These are phyloP conservation scores for Tylopilus cervinicoccineus DNA, from an alignment of 768 basidiomycete species.

Conservation along the genomic window DNA sequence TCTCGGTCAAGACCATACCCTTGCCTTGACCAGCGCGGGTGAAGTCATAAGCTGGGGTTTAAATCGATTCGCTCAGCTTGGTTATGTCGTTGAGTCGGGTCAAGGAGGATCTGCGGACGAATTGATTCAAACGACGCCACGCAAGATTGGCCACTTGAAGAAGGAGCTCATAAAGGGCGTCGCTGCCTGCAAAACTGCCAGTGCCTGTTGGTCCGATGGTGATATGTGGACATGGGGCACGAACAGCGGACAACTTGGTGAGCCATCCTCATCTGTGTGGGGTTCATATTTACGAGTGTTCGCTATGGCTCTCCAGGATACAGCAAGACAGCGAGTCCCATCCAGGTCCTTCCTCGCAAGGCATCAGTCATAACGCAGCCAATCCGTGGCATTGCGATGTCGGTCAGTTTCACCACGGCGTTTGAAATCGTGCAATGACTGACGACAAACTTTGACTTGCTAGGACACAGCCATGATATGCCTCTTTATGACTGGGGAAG, in stretches of 20 bases:
- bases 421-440: not conserved
- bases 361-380: slow-evolving; percentile 74
- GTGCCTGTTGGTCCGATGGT: slow-evolving; percentile 79
- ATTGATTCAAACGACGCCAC: slow-evolving; percentile 70
- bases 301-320: slow-evolving; percentile 49
- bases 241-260: slow-evolving; percentile 89
- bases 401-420: slow-evolving; percentile 43
- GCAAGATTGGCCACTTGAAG: slow-evolving; percentile 73
- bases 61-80: slow-evolving; percentile 86
- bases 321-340: slow-evolving; percentile 65
- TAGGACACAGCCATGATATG: slow-evolving; percentile 84
- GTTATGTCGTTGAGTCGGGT: slow-evolving; percentile 69
- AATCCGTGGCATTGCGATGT: slow-evolving; percentile 69
- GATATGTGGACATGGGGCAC: slow-evolving; percentile 89
- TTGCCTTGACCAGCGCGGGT: slow-evolving; percentile 75
- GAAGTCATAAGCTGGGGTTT: slow-evolving; percentile 90
- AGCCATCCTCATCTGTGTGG: slow-evolving; percentile 13
- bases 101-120: slow-evolving; percentile 54
- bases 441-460: not conserved
- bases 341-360: slow-evolving; percentile 74
- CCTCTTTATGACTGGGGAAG: slow-evolving; percentile 74
- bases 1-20: slow-evolving; percentile 91
- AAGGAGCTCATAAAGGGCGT: slow-evolving; percentile 78
- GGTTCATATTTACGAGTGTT: not conserved
- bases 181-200: slow-evolving; percentile 82